Conservation (phyloP, 140 eudicot species). For the Ambrosia hybrid region DNA sequence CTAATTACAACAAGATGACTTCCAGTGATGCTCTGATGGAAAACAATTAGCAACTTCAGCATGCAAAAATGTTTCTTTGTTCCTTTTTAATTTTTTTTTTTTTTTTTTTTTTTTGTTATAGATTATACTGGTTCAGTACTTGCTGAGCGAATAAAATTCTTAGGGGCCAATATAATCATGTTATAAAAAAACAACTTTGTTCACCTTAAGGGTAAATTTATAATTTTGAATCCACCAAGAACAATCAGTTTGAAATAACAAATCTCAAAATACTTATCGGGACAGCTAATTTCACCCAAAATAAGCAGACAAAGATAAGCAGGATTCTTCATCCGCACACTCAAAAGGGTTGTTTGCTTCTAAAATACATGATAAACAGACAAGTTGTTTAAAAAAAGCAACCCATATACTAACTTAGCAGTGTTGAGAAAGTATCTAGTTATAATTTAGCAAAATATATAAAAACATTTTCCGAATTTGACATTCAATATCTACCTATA, state of each 20-base stretch:
- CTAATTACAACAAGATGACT: neutral
- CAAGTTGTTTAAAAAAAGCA: neutral
- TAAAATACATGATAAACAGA: neutral
- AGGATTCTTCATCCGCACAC: neutral
- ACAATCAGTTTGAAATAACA: neutral
- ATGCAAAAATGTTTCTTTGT: constrained; percentile 1
- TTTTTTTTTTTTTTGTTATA: too few relatives aligned
- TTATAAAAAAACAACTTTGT: neutral
- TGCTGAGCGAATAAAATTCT: constrained; percentile 2
- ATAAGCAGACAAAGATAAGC: neutral
- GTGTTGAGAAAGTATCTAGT: constrained; percentile 3
- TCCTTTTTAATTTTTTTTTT: neutral
- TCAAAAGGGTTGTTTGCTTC: neutral
- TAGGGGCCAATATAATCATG: neutral
- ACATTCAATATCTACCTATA: neutral
- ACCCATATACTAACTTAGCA: neutral
- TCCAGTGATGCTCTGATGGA: neutral
- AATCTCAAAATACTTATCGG: neutral
- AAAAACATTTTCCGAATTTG: neutral
- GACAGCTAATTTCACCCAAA: neutral
- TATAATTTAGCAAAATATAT: neutral
- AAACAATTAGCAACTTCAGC: constrained; percentile 11
- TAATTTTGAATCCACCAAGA: neutral
- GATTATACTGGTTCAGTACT: neutral
- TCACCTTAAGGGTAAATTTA: neutral